Evolutionary conservation across 192 early-diverging fungal genomes (phyloP).

Genomic region (Helicostylum pulchrum): DNA sequence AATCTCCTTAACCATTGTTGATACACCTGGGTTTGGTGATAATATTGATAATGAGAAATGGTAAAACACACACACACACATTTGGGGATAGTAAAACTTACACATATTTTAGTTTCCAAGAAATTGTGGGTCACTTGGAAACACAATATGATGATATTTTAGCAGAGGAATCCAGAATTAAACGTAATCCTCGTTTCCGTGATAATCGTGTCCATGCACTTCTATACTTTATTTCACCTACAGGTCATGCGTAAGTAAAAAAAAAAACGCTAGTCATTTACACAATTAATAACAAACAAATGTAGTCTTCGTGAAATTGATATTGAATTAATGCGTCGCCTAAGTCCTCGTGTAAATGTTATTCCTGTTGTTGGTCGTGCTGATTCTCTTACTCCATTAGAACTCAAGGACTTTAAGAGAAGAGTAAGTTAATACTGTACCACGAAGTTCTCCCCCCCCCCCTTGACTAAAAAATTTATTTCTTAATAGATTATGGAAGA

Average conservation of each 20-base stretch:
- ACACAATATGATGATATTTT: conserved; percentile 92
- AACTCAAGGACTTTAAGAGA: conserved; percentile 86
- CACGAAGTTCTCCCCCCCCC: too few species aligned
- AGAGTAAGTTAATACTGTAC: conserved; percentile 31
- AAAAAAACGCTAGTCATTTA: neutral
- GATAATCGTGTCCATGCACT: conserved; percentile 96
- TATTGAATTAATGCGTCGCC: conserved; percentile 86
- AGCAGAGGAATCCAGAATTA: conserved; percentile 83
- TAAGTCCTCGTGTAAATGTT: conserved; percentile 91
- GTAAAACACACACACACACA: too few species aligned
- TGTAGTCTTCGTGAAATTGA: conserved; percentile 88
- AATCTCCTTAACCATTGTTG: conserved; percentile 94
- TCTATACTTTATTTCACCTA: conserved; percentile 97
- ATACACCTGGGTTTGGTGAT: conserved; percentile 98
- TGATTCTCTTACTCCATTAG: conserved; percentile 86
- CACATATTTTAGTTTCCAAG: conserved; percentile 63
- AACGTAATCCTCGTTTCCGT: conserved; percentile 84
- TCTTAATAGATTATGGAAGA: conserved; percentile 91
- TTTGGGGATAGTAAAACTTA: too few species aligned
- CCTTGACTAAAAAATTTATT: neutral
- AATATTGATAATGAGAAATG: conserved; percentile 92
- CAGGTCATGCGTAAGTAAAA: conserved; percentile 83
- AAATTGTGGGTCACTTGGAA: conserved; percentile 93
- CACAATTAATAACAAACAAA: neutral
- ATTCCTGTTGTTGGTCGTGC: conserved; percentile 95